These are phyloP conservation scores for Penicillium desertorum DNA, from an alignment of 495 filamentous ascomycete species.

Conservation along the genomic window DNA sequence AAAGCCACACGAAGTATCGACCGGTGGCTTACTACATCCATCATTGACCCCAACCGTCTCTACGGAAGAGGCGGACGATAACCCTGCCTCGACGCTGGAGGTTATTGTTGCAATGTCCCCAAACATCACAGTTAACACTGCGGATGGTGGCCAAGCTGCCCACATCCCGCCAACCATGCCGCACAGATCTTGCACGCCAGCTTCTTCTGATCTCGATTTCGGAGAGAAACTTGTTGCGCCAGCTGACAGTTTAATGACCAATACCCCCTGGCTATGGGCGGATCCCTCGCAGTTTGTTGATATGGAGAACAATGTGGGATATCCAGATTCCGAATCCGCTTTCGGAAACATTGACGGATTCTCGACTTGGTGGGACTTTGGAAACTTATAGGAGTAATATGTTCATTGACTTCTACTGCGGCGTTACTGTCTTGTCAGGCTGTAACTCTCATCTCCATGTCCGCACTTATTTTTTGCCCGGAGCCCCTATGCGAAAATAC, in stretches of 20 bases:
- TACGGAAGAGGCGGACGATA: constrained; percentile 29
- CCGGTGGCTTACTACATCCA: constrained; percentile 33
- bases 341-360: constrained; percentile 39
- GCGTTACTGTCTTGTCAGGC: constrained; percentile 22
- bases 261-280: constrained; percentile 50
- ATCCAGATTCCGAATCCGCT: constrained; percentile 33
- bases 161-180: constrained; percentile 36
- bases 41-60: constrained; percentile 31
- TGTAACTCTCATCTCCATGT: constrained; percentile 11
- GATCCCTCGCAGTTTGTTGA: constrained; percentile 43
- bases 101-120: constrained; percentile 48
- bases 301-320: constrained; percentile 39
- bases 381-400: constrained; percentile 38
- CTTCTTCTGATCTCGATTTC: constrained; percentile 23
- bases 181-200: constrained; percentile 23
- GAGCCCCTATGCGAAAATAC: constrained; percentile 2
- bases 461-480: background rate
- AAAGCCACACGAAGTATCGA: constrained; percentile 27
- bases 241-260: constrained; percentile 46
- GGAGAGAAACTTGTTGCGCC: constrained; percentile 40
- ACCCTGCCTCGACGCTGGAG: constrained; percentile 37
- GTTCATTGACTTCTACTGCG: constrained; percentile 27
- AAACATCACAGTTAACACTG: constrained; percentile 45
- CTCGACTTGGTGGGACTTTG: constrained; percentile 49
- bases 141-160: constrained; percentile 44